A percentile compares a stretch with the other conserved stretches of the same genome.
phyloP scores from a whole-genome alignment of 2,329 filamentous ascomycete genomes.

The Lanzia echinophila region DNA sequence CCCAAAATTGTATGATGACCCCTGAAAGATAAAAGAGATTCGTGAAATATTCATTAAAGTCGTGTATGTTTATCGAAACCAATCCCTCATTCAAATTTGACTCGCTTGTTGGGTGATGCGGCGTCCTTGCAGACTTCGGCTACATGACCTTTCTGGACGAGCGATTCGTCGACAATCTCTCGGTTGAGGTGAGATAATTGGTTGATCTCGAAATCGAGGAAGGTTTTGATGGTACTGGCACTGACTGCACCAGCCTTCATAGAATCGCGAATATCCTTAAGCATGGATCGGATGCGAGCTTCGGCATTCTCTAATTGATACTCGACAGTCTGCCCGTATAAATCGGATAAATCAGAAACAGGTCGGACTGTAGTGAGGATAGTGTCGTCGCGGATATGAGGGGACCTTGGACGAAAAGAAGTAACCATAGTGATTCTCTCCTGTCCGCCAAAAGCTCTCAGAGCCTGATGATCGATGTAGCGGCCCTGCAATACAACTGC shows the following conservation, averaged over 20 bases:
- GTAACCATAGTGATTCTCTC: conserved; percentile 43
- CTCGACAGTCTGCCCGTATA: conserved; percentile 34
- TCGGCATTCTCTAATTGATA: conserved; percentile 35
- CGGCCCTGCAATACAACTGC: conserved; percentile 40
- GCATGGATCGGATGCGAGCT: conserved; percentile 30
- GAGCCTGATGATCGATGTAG: conserved; percentile 40
- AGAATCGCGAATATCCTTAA: conserved; percentile 30
- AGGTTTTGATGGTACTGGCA: conserved; percentile 31
- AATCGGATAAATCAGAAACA: conserved; percentile 33
- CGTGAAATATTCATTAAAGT: conserved; percentile 1
- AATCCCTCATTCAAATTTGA: conserved; percentile 13
- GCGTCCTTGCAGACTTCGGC: conserved; percentile 24
- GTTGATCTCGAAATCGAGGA: conserved; percentile 33
- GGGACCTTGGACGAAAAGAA: conserved; percentile 37
- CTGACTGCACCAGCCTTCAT: conserved; percentile 32
- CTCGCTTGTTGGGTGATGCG: conserved; percentile 16
- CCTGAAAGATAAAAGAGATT: conserved; percentile 9
- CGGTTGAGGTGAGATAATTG: conserved; percentile 25
- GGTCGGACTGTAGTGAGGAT: conserved; percentile 32
- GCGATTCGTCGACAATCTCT: conserved; percentile 30
- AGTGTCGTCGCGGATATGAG: conserved; percentile 35
- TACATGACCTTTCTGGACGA: conserved; percentile 25
- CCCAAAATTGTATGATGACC: not conserved
- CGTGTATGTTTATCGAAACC: not conserved
- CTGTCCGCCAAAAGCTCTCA: conserved; percentile 34